phyloP scores from a whole-genome alignment of 1,139 yeast genomes.

The Taphrina betulina region DNA sequence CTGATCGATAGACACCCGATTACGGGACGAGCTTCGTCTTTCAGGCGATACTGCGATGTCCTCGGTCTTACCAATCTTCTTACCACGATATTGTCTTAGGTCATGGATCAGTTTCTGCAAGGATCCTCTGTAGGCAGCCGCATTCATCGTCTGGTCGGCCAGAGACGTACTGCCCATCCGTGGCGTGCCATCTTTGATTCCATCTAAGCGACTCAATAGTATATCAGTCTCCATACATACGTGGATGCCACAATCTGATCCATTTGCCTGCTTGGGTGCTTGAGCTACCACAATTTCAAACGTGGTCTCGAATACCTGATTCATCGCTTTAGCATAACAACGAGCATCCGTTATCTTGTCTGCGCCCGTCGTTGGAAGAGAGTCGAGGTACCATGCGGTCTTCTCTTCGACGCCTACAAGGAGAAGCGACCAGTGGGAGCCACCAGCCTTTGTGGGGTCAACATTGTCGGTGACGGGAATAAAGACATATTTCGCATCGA shows the following conservation, averaged over 20 bases:
- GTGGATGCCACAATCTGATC: constrained; percentile 75
- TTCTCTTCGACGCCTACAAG: constrained; percentile 48
- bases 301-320: constrained; percentile 25
- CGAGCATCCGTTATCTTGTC: constrained; percentile 41
- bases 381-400: constrained; percentile 51
- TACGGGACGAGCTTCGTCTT: constrained; percentile 16
- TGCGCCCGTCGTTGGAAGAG: constrained; percentile 48
- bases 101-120: constrained; percentile 8
- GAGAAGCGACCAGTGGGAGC: constrained; percentile 58
- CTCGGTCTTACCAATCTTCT: constrained; percentile 12
- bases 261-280: constrained; percentile 74
- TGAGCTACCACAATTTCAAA: constrained; percentile 43
- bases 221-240: constrained; percentile 53
- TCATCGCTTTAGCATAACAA: constrained; percentile 21
- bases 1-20: constrained; percentile 22
- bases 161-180: neutral
- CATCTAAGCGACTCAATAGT: constrained; percentile 16
- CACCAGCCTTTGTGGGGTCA: constrained; percentile 53
- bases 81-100: constrained; percentile 14
- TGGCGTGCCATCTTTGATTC: neutral
- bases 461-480: constrained; percentile 57
- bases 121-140: constrained; percentile 26
- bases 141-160: constrained; percentile 12
- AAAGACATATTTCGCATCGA: constrained; percentile 50
- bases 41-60: constrained; percentile 30